phyloP scores from a whole-genome alignment of 1,284 basidiomycete species.

The Puccinia triticina region DNA sequence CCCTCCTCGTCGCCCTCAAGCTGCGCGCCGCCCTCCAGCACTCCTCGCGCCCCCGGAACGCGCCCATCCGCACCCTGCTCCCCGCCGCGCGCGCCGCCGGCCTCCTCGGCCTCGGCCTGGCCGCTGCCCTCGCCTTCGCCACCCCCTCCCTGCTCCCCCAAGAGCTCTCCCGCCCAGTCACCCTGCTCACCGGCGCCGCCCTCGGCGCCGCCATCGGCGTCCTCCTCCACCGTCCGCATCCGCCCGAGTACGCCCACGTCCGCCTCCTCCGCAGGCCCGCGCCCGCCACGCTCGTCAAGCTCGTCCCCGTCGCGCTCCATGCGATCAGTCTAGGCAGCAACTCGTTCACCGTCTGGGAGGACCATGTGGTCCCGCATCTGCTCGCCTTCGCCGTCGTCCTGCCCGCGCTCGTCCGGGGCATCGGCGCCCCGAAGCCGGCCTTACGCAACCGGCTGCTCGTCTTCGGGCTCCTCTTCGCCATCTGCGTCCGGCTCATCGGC shows the following conservation, averaged over 20 bases:
- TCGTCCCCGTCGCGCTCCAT: slow-evolving; percentile 31
- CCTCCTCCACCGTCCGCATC: slow-evolving; percentile 4
- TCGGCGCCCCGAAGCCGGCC: slow-evolving; percentile 69
- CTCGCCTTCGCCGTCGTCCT: slow-evolving; percentile 67
- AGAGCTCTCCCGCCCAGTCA: slow-evolving; percentile 46
- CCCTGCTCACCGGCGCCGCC: slow-evolving; percentile 12
- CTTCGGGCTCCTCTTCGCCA: slow-evolving; percentile 70
- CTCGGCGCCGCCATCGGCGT: slow-evolving; percentile 29
- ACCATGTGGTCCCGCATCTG: slow-evolving; percentile 76
- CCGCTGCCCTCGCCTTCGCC: slow-evolving; percentile 11
- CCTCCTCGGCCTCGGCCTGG: not conserved
- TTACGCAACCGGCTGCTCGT: slow-evolving; percentile 76
- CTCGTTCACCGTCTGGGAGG: slow-evolving; percentile 96
- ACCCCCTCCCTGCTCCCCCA: slow-evolving; percentile 52
- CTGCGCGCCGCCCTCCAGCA: slow-evolving; percentile 18
- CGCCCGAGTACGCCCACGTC: too few species aligned
- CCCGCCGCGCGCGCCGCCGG: not conserved
- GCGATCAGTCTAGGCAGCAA: slow-evolving; percentile 63
- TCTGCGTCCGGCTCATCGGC: slow-evolving; percentile 74
- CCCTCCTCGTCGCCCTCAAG: slow-evolving; percentile 53
- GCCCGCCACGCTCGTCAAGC: slow-evolving; percentile 12
- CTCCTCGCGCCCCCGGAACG: not conserved
- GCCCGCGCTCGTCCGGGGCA: slow-evolving; percentile 62
- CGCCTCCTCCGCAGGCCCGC: too few species aligned
- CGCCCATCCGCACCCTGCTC: slow-evolving; percentile 19